Evolutionary conservation across 208 protist genomes (phyloP), one percentile per base, ranked within the genome.

Genomic region (Leishmania gerbilli): DNA sequence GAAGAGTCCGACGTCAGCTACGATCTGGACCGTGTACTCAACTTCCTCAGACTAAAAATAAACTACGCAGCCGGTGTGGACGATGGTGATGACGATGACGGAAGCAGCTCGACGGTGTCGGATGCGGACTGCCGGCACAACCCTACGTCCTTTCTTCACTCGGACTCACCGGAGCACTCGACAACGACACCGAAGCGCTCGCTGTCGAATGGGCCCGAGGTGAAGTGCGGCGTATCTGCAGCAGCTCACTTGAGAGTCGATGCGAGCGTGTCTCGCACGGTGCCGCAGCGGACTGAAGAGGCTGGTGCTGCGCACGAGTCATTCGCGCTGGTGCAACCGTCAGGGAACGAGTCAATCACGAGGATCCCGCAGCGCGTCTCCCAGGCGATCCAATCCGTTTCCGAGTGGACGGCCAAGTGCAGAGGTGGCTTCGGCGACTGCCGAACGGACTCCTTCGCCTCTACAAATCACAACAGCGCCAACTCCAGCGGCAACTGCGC

Each of bases 1-100:
- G 82, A 86, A 21, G 82, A 86, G 0, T 9, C 56, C 6, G 82
- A 86, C 17, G 82, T 67, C 7, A 76, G 78, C 58, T 86, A 86
- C 74, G 82, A 86, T 49, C 78, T 86, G 42, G 72, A 82, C 62
- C 72, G 78, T 1, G 82, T 82, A 53, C 67, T 86, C 17, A 75
- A 71, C 56, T 86, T 86, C 40, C 67, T 85, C 13, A 81, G 79
- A 40, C 67, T 79, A 11, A 86, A 86, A 64, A 8, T 6, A 6
- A 45, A 69, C 74, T 80, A 71, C 78, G 17, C 76, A 13, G 24
- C 76, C 19, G 76, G 27, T 19, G n/a, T n/a, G 21, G 53, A 55
- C 65, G 51, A 77, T 47, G 19, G 27, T 53, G 77, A 82, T 19
- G 78, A 82, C 13, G 78, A 86, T 21, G 65, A 80, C 34, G 65